Base-by-base conservation (phyloP, 2,329 filamentous ascomycete species). In the Aspergillus transmontanensis region DNA sequence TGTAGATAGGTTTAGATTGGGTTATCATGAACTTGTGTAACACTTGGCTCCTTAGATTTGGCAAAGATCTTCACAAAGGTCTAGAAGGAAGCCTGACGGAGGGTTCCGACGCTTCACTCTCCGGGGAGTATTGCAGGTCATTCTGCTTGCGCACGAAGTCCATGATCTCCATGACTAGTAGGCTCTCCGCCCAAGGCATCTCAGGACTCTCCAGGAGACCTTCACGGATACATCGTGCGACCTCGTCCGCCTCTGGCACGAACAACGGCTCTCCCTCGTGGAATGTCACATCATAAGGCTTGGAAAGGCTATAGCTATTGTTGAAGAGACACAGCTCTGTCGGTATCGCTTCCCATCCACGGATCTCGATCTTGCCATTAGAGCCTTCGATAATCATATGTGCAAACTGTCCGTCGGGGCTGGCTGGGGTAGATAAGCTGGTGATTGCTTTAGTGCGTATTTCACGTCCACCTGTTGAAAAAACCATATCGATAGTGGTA, bases 151-250 rank as follows among this genome's bases (percentile, higher is more conserved):
- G 79, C 21, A 86, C 84, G 76, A 86, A 82, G 77, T 89, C 87
- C 86, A 89, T 87, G 1, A 83, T 80, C 73, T 91, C 87, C 91
- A 94, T 94, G 67, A 94, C 90, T 61, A 87, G 82, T 41, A 93
- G 80, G 71, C 88, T 92, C 83, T 94, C 92, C 34, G 84, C 82
- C 80, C 86, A 84, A 23, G 87, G 86, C 75, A 93, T 81, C 19
- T 83, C 84, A 46, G 82, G 81, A 73, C 90, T 90, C 81, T 94
- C 87, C 72, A 87, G 86, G 78, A 85, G 86, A 32, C 90, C 90
- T 69, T 93, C 90, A 46, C 87, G 82, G 56, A 94, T 72, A 64
- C 88, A 89, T 57, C 86, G 82, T 30, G 87, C 90, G 66, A 85
- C 88, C 79, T 90, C 90, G 72, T 92, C 90, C 0, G 90, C 90